Base-by-base conservation (phyloP, 192 early-diverging fungal species). In the Coemansia sp. region DNA sequence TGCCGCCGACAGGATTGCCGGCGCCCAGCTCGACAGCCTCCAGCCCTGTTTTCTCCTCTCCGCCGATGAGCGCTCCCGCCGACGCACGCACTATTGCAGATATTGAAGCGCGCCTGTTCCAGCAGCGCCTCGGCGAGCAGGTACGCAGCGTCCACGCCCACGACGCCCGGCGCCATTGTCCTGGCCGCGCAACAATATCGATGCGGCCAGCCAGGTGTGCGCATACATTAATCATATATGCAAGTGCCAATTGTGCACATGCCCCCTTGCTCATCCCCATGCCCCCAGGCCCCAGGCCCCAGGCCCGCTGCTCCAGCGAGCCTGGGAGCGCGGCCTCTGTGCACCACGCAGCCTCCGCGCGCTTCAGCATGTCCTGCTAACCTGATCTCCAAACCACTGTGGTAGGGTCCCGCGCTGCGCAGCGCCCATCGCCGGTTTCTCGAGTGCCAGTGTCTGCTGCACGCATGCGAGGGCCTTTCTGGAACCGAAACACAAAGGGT, bases 31-130 rank as follows among this genome's bases (percentile, higher is more conserved):
- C n/a, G n/a, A n/a, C n/a, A n/a, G n/a, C n/a, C n/a, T n/a, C n/a
- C n/a, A n/a, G n/a, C n/a, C n/a, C n/a, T n/a, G 3, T 38, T 38
- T 18, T 15, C 19, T 38, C 36, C 15, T 38, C 15, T 14, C 39
- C 27, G 45, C 50, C 45, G 47, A 60, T 60, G 58, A 53, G 28
- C 32, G 22, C 42, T 25, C 27, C 53, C 15, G 23, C 45, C 11
- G 53, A 53, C 25, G 47, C 58, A 34, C 37, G 46, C 46, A 47
- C 58, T 37, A 48, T 61, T 51, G 70, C 70, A 54, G 70, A 73
- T 41, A 55, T 73, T 41, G 64, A 73, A 46, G 48, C 49, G 26
- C 60, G 55, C 51, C 52, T 73, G 38, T 50, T 73, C 51, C 29
- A 46, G 29, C 34, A 46, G 11, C 41, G 55, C 45, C 22, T 40